phyloP scores from a whole-genome alignment of 345 rosid species.

The Corchorus capsularis region DNA sequence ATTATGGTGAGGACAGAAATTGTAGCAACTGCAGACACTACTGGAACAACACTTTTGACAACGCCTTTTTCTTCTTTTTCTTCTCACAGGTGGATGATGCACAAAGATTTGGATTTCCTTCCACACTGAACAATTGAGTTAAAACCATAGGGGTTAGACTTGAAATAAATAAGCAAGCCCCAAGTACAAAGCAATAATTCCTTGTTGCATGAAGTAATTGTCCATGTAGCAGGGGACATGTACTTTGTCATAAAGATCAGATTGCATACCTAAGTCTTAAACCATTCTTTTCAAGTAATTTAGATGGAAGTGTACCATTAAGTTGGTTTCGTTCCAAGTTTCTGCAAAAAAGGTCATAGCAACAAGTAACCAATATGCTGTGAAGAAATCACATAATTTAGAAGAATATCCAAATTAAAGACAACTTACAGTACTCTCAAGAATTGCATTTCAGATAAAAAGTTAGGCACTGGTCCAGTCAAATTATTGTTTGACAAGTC shows the following conservation, averaged over 20 bases:
- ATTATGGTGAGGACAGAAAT: too few species aligned
- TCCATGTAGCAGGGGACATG: too few species aligned
- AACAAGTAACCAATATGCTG: too few species aligned
- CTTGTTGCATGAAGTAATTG: too few species aligned
- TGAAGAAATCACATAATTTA: not conserved
- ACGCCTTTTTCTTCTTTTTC: too few species aligned
- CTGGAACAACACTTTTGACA: too few species aligned
- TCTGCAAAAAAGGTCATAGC: constrained; percentile 1
- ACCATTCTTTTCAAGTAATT: constrained; percentile 17
- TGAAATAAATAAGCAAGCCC: too few species aligned
- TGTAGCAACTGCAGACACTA: too few species aligned
- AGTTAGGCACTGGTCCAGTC: constrained; percentile 47
- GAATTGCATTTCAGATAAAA: constrained; percentile 31
- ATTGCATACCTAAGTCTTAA: constrained; percentile 15
- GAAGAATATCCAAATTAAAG: not conserved
- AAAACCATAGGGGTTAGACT: not conserved
- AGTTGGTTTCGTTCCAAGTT: constrained; percentile 19
- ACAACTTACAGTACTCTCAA: constrained; percentile 49
- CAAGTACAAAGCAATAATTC: not conserved
- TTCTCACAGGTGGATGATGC: too few species aligned
- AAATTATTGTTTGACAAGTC: constrained; percentile 51
- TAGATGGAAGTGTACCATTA: constrained; percentile 21
- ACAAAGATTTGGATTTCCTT: constrained; percentile 10
- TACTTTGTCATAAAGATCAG: not conserved
- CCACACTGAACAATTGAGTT: constrained; percentile 20